These are phyloP conservation scores for Backusella mclennaniae DNA, from an alignment of 192 early-diverging fungal genomes.

Conservation along the genomic window DNA sequence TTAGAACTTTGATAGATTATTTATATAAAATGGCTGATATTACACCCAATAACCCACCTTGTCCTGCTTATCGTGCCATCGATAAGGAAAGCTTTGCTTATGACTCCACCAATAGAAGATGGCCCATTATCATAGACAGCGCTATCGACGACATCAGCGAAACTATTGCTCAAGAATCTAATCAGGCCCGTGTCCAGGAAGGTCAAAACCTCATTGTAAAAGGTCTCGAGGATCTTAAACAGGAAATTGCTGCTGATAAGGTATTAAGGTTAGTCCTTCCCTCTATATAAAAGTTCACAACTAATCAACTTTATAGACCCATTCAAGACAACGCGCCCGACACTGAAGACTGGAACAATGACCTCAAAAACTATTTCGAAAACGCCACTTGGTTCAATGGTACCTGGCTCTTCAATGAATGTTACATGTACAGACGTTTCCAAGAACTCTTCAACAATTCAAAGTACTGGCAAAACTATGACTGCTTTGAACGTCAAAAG, in stretches of 20 bases:
- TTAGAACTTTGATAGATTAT: background rate
- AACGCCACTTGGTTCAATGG: conserved; percentile 68
- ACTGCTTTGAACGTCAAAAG: conserved; percentile 75
- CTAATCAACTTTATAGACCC: conserved; percentile 30
- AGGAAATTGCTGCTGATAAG: conserved; percentile 71
- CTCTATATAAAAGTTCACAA: background rate
- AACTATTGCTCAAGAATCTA: conserved; percentile 31
- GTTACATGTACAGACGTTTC: conserved; percentile 79
- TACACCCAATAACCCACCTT: conserved; percentile 52
- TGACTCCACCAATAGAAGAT: conserved; percentile 67
- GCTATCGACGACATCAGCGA: conserved; percentile 71
- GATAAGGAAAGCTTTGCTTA: conserved; percentile 76
- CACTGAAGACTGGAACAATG: conserved; percentile 62
- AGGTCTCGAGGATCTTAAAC: conserved; percentile 63
- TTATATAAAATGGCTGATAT: background rate
- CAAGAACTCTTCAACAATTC: conserved; percentile 56
- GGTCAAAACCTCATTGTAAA: conserved; percentile 63
- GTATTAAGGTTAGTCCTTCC: conserved; percentile 38
- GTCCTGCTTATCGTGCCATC: conserved; percentile 58
- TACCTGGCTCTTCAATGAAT: conserved; percentile 84
- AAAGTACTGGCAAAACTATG: conserved; percentile 62
- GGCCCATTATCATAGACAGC: conserved; percentile 84
- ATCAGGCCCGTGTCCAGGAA: conserved; percentile 49
- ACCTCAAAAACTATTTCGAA: conserved; percentile 53
- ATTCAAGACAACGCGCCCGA: conserved; percentile 58